These are phyloP conservation scores for Colletotrichum sp. DNA, from an alignment of 2,329 filamentous ascomycete genomes.

Conservation along the genomic window DNA sequence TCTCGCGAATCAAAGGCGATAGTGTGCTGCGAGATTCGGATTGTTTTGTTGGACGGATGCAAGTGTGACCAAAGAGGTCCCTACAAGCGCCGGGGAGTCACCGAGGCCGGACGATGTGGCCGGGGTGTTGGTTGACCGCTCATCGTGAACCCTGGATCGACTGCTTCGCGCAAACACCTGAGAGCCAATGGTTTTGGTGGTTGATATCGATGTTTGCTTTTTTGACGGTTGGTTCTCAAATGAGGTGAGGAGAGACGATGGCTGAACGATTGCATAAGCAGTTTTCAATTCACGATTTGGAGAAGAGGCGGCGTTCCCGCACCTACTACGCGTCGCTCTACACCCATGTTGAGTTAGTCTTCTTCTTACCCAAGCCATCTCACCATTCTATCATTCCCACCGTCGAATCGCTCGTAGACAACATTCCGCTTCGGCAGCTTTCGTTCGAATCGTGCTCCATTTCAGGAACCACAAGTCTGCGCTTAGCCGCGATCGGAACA, in stretches of 20 bases:
- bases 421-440: background rate
- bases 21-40: background rate
- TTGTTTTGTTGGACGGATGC: background rate
- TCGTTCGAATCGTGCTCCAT: rapidly evolving
- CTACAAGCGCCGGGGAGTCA: background rate
- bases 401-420: background rate
- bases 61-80: background rate
- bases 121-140: background rate
- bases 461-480: background rate
- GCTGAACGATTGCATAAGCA: background rate
- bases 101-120: background rate
- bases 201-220: background rate
- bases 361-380: background rate
- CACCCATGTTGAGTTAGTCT: background rate
- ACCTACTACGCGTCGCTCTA: background rate
- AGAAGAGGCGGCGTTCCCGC: background rate
- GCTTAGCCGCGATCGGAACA: background rate
- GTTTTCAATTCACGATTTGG: background rate
- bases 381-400: background rate
- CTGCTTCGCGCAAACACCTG: background rate
- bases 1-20: background rate
- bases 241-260: background rate
- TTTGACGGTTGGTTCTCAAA: background rate
- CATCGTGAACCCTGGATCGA: background rate
- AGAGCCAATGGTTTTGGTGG: background rate